A percentile compares a stretch with the other conserved stretches of the same genome.
These are phyloP conservation scores for Aspergillus ostianus DNA, from an alignment of 495 filamentous ascomycete species.

Conservation along the genomic window DNA sequence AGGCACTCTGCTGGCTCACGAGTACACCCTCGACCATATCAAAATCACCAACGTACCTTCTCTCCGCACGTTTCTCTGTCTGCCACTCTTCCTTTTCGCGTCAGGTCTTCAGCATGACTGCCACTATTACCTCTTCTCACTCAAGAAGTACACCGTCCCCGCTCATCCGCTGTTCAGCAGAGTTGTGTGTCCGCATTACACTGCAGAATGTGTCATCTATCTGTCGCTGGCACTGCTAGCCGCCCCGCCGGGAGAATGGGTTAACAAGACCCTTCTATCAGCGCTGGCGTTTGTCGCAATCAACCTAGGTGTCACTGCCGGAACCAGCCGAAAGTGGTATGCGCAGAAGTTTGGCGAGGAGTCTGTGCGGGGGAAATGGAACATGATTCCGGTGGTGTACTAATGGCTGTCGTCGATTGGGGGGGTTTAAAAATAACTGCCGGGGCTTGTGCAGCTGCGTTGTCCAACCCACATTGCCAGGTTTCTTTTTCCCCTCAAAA, in stretches of 20 bases:
- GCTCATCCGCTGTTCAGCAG: slow-evolving; percentile 64
- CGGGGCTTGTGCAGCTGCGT: neutral
- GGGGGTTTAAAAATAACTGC: neutral
- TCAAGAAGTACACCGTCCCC: slow-evolving; percentile 85
- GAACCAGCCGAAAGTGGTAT: slow-evolving; percentile 79
- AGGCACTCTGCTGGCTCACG: slow-evolving; percentile 32
- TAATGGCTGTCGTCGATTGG: slow-evolving; percentile 28
- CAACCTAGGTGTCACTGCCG: slow-evolving; percentile 83
- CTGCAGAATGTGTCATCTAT: slow-evolving; percentile 82
- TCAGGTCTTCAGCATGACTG: slow-evolving; percentile 78
- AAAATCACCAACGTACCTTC: slow-evolving; percentile 46
- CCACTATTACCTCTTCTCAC: slow-evolving; percentile 73
- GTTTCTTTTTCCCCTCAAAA: neutral
- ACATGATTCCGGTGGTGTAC: slow-evolving; percentile 80
- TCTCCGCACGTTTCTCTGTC: slow-evolving; percentile 57
- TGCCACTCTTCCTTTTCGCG: slow-evolving; percentile 68
- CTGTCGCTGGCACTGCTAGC: slow-evolving; percentile 70
- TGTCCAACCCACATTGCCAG: neutral
- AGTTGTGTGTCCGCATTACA: slow-evolving; percentile 88
- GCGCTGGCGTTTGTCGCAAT: slow-evolving; percentile 69
- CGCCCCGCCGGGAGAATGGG: slow-evolving; percentile 58
- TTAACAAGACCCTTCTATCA: slow-evolving; percentile 73
- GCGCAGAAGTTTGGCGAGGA: slow-evolving; percentile 69
- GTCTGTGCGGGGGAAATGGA: slow-evolving; percentile 65
- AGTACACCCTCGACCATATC: slow-evolving; percentile 32